phyloP scores from a whole-genome alignment of 2,329 filamentous ascomycete genomes.

The Epicoccum nigrum region DNA sequence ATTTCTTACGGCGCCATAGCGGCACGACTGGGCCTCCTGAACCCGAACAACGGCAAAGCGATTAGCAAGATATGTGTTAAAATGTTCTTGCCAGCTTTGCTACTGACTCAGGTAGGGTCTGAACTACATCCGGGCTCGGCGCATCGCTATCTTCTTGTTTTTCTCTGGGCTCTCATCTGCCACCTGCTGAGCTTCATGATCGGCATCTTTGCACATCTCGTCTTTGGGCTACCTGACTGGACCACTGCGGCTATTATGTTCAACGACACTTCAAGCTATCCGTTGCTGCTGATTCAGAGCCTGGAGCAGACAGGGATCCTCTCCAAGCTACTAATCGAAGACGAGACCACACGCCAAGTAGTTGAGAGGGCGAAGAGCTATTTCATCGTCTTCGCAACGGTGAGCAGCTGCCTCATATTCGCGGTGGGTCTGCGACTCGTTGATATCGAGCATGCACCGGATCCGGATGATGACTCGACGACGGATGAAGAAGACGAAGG shows the following conservation, averaged over 20 bases:
- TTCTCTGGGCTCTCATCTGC: slow-evolving; percentile 59
- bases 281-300: slow-evolving; percentile 58
- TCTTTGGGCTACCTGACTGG: slow-evolving; percentile 59
- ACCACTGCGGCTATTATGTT: slow-evolving; percentile 61
- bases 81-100: slow-evolving; percentile 59
- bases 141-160: slow-evolving; percentile 54
- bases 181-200: slow-evolving; percentile 56
- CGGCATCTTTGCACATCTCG: slow-evolving; percentile 49
- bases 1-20: slow-evolving; percentile 59
- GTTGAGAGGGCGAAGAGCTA: slow-evolving; percentile 67
- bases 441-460: slow-evolving; percentile 48
- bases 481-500: slow-evolving; percentile 8
- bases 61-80: slow-evolving; percentile 60
- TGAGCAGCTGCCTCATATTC: slow-evolving; percentile 68
- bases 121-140: slow-evolving; percentile 56
- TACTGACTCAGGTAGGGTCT: slow-evolving; percentile 60
- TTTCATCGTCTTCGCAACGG: slow-evolving; percentile 68
- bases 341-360: slow-evolving; percentile 53
- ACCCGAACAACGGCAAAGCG: slow-evolving; percentile 56
- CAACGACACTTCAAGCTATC: slow-evolving; percentile 62
- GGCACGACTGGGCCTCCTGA: slow-evolving; percentile 55
- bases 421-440: slow-evolving; percentile 66
- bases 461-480: slow-evolving; percentile 28
- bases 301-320: slow-evolving; percentile 64
- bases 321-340: slow-evolving; percentile 50